A percentile compares a stretch with the other conserved stretches of the same genome.
Evolutionary conservation across 2,329 filamentous ascomycete genomes (phyloP).

Genomic region (Pseudopyrenochaeta lycopersici): DNA sequence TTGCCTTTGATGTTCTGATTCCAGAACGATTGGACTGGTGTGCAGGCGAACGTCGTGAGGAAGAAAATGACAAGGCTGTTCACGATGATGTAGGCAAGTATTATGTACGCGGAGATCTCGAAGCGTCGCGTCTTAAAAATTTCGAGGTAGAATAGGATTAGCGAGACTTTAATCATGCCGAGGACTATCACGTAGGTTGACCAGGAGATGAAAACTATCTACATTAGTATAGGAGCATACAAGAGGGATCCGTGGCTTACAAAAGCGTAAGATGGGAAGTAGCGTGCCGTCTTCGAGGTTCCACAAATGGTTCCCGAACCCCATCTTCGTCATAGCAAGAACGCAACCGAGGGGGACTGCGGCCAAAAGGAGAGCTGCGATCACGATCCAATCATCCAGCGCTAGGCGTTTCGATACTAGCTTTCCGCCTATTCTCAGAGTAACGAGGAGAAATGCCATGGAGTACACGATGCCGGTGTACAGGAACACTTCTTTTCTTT

Average conservation of each 20-base stretch:
- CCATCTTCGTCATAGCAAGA: constrained; percentile 27
- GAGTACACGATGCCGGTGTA: constrained; percentile 22
- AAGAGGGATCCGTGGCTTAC: neutral
- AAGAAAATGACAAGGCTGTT: constrained; percentile 27
- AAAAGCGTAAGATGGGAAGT: constrained; percentile 22
- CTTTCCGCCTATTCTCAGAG: constrained; percentile 21
- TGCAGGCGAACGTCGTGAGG: constrained; percentile 34
- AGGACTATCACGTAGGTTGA: constrained; percentile 30
- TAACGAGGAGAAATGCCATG: constrained; percentile 20
- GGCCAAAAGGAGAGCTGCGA: constrained; percentile 23
- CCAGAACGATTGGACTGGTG: constrained; percentile 35
- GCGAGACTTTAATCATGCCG: constrained; percentile 35
- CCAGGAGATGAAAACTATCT: constrained; percentile 28
- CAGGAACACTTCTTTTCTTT: constrained; percentile 15
- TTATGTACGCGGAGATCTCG: constrained; percentile 19
- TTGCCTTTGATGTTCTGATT: constrained; percentile 34
- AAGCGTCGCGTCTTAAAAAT: constrained; percentile 33
- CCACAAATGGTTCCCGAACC: constrained; percentile 38
- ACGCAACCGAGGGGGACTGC: constrained; percentile 28
- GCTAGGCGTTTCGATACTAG: constrained; percentile 22
- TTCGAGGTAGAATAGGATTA: constrained; percentile 38
- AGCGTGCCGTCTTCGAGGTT: constrained; percentile 25
- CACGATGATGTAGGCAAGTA: constrained; percentile 23
- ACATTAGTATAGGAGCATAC: neutral
- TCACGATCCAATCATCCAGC: constrained; percentile 30